Evolutionary conservation across 2,329 filamentous ascomycete genomes (phyloP).

Genomic region (Talaromyces pinophilus): DNA sequence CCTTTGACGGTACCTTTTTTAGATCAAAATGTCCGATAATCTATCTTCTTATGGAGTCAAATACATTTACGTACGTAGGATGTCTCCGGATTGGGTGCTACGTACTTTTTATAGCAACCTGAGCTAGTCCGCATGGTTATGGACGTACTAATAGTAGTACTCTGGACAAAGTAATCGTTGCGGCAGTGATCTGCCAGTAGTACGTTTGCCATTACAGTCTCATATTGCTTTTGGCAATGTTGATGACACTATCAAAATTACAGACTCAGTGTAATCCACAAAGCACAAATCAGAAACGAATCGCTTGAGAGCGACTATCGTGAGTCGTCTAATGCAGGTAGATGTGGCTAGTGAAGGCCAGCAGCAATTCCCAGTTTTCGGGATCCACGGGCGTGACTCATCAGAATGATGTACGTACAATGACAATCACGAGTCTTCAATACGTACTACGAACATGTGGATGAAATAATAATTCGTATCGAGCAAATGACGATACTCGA

Average conservation of each 20-base stretch:
- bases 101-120: background rate
- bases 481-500: background rate
- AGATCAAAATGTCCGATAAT: slow-evolving; percentile 9
- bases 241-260: background rate
- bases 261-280: background rate
- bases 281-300: slow-evolving; percentile 1
- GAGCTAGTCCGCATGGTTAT: background rate
- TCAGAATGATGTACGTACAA: background rate
- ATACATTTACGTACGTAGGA: background rate
- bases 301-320: slow-evolving; percentile 16
- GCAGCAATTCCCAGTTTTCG: slow-evolving; percentile 18
- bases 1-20: background rate
- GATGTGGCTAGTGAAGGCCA: slow-evolving; percentile 15
- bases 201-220: background rate
- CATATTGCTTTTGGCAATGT: background rate
- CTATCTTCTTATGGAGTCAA: background rate
- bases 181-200: background rate
- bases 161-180: background rate
- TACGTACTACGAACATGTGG: background rate
- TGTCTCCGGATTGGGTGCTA: background rate
- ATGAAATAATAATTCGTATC: background rate
- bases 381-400: slow-evolving; percentile 17
- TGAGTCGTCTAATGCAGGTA: slow-evolving; percentile 14
- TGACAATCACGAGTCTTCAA: background rate
- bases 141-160: background rate